phyloP scores from a whole-genome alignment of 2,329 filamentous ascomycete genomes.

The Arachnopeziza araneosa region DNA sequence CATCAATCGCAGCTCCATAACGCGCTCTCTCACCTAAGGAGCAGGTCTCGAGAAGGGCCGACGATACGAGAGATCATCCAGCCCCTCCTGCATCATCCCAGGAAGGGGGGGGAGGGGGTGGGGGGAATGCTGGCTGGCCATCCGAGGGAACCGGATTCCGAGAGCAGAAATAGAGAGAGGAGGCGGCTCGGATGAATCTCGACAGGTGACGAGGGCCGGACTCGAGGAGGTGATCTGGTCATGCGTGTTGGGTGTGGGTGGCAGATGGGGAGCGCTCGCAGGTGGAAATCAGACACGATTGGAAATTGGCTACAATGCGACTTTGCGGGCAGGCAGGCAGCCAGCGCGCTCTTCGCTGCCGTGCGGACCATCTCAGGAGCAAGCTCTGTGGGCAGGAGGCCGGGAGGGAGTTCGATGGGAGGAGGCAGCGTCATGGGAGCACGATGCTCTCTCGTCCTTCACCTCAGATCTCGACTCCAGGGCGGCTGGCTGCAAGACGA shows the following conservation, averaged over 20 bases:
- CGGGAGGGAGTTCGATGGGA: no score
- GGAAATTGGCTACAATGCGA: no score
- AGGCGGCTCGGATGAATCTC: neutral
- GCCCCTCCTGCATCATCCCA: neutral
- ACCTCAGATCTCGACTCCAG: neutral
- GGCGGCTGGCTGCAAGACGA: neutral
- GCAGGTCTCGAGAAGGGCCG: neutral
- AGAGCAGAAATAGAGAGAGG: neutral
- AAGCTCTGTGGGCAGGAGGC: no score
- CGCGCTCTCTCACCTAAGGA: neutral
- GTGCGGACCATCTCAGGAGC: no score
- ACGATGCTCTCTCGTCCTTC: no score
- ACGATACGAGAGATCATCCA: neutral
- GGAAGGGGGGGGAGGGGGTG: no score
- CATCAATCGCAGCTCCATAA: neutral
- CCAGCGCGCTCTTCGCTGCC: no score
- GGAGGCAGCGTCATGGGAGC: no score
- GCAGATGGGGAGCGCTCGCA: neutral
- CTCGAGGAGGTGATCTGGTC: neutral
- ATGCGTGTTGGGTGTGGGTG: neutral
- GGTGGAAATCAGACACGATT: no score
- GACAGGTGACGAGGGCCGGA: neutral
- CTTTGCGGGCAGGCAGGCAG: no score
- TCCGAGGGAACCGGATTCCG: neutral
- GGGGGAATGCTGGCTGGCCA: neutral